Percentiles rank a stretch among this genome's conserved stretches.
Conservation (phyloP, 2,329 filamentous ascomycete genomes). For the Hypoxylon sp. region DNA sequence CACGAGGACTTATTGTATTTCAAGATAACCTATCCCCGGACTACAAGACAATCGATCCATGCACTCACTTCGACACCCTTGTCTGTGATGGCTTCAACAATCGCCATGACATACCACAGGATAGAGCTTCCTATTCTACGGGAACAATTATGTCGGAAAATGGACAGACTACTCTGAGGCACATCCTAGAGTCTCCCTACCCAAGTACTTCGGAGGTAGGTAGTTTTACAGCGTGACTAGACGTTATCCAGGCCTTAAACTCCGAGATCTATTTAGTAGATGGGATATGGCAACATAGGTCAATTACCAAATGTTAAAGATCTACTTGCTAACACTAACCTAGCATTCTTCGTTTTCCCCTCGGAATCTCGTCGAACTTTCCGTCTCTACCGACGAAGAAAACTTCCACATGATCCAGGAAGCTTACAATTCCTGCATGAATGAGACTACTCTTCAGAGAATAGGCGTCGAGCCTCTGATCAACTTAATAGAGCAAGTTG, state of each 20-base stretch:
- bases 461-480: slow-evolving; percentile 70
- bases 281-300: not conserved
- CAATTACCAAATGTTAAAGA: not conserved
- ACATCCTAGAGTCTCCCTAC: slow-evolving; percentile 73
- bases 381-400: slow-evolving; percentile 66
- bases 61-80: slow-evolving; percentile 77
- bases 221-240: slow-evolving; percentile 1
- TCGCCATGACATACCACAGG: slow-evolving; percentile 74
- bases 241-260: slow-evolving; percentile 23
- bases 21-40: slow-evolving; percentile 71
- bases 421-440: slow-evolving; percentile 76
- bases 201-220: slow-evolving; percentile 59
- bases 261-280: not conserved
- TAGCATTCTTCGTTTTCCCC: slow-evolving; percentile 67
- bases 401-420: slow-evolving; percentile 78
- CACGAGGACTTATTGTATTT: slow-evolving; percentile 22
- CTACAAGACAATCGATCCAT: slow-evolving; percentile 76
- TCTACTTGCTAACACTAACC: slow-evolving; percentile 38
- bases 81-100: slow-evolving; percentile 78
- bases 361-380: slow-evolving; percentile 54
- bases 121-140: slow-evolving; percentile 73
- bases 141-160: slow-evolving; percentile 74
- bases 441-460: slow-evolving; percentile 70
- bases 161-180: slow-evolving; percentile 70
- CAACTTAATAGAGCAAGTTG: slow-evolving; percentile 68